Evolutionary conservation across 805 yeast genomes (phyloP).

Genomic region (Teunomyces stri): DNA sequence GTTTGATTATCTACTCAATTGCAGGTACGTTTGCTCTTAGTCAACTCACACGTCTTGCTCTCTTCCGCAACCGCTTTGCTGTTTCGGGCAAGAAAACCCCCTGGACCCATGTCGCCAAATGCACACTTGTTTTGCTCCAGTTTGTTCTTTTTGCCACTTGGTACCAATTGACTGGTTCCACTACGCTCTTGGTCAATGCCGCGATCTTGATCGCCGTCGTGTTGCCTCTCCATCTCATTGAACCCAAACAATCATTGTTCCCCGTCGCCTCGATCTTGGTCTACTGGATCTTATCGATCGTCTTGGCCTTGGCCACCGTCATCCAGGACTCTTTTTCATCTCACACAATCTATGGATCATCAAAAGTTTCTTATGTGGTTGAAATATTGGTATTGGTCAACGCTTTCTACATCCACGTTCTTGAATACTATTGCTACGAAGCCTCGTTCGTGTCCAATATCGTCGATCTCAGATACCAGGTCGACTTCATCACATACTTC

Average conservation of each 20-base stretch:
- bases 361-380: neutral
- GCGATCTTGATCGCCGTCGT: slow-evolving; percentile 8
- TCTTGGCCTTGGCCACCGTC: slow-evolving; percentile 10
- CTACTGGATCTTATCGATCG: slow-evolving; percentile 19
- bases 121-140: slow-evolving; percentile 12
- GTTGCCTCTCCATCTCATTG: slow-evolving; percentile 23
- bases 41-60: slow-evolving; percentile 11
- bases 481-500: slow-evolving; percentile 20
- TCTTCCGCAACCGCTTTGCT: neutral
- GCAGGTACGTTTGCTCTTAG: slow-evolving; percentile 13
- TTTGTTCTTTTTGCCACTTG: slow-evolving; percentile 12
- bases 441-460: slow-evolving; percentile 25
- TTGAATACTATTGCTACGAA: slow-evolving; percentile 18
- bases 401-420: slow-evolving; percentile 11
- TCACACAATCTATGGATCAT: slow-evolving; percentile 13
- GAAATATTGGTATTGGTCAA: slow-evolving; percentile 13
- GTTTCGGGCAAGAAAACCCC: slow-evolving; percentile 7
- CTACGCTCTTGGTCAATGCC: slow-evolving; percentile 7
- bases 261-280: slow-evolving; percentile 22
- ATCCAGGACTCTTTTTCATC: slow-evolving; percentile 21
- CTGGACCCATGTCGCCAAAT: slow-evolving; percentile 10
- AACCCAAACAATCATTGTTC: slow-evolving; percentile 19
- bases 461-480: slow-evolving; percentile 9
- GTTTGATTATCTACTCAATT: slow-evolving; percentile 8
- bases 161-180: slow-evolving; percentile 4